Evolutionary conservation across 179 eudicot species (phyloP).

Genomic region (Patellifolia procumbens): DNA sequence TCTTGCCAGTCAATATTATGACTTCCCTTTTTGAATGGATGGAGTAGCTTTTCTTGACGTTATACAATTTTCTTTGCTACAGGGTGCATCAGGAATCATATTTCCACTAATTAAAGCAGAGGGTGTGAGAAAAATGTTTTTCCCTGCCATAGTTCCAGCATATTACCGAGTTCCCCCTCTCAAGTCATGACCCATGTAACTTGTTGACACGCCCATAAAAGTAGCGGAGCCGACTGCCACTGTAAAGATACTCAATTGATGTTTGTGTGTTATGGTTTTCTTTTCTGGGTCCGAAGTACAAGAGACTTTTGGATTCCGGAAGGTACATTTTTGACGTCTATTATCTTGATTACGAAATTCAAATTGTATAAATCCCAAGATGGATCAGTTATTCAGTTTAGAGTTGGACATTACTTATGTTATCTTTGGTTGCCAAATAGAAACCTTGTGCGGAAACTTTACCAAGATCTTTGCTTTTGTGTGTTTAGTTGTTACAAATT

Average conservation of each 20-base stretch:
- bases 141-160: slow-evolving; percentile 78
- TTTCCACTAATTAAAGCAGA: slow-evolving; percentile 79
- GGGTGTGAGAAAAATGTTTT: slow-evolving; percentile 81
- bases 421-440: too few species aligned
- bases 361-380: slow-evolving; percentile 21
- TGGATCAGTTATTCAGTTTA: slow-evolving; percentile 18
- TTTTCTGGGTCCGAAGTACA: background rate
- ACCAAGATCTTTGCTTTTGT: too few species aligned
- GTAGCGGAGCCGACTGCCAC: background rate
- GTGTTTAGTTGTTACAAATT: too few species aligned
- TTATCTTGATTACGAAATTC: slow-evolving; percentile 9
- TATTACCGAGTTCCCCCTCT: slow-evolving; percentile 51
- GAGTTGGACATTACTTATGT: too few species aligned
- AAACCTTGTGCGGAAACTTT: too few species aligned
- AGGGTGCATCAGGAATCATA: slow-evolving; percentile 82
- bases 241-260: background rate
- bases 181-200: slow-evolving; percentile 13
- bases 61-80: slow-evolving; percentile 12
- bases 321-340: slow-evolving; percentile 1
- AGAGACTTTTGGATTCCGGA: slow-evolving; percentile 5
- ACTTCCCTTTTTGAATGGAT: background rate
- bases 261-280: background rate
- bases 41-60: background rate
- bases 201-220: background rate
- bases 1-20: too few species aligned